phyloP scores from a whole-genome alignment of 768 basidiomycete genomes.

The Serendipita indica region DNA sequence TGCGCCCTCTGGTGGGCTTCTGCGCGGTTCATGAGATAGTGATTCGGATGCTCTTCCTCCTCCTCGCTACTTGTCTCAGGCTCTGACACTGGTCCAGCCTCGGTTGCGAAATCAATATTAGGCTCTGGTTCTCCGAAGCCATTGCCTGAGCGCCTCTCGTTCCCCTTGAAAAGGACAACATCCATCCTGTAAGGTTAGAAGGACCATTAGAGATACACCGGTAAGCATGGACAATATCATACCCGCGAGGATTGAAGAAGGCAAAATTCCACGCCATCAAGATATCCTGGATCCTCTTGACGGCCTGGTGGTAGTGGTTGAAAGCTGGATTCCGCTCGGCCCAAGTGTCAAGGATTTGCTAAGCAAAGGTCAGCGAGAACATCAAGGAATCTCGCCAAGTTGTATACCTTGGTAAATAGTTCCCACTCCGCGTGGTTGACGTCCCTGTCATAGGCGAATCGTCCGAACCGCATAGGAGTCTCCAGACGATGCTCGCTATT shows the following conservation, averaged over 20 bases:
- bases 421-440: not conserved
- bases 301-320: not conserved
- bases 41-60: not conserved
- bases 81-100: not conserved
- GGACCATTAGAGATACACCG: too few relatives aligned
- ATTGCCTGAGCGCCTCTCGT: not conserved
- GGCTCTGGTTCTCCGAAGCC: not conserved
- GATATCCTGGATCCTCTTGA: not conserved
- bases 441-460: not conserved
- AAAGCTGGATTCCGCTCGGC: slow-evolving; percentile 1
- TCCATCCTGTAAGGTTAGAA: slow-evolving; percentile 5
- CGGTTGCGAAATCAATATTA: not conserved
- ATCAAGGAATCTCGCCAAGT: not conserved
- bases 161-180: slow-evolving; percentile 5
- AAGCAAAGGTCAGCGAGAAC: not conserved
- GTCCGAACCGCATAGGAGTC: not conserved
- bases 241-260: slow-evolving; percentile 6
- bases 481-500: slow-evolving; percentile 3
- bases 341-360: slow-evolving; percentile 5
- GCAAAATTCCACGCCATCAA: slow-evolving; percentile 3
- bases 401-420: not conserved
- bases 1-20: not conserved
- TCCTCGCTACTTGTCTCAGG: not conserved
- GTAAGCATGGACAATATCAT: too few relatives aligned
- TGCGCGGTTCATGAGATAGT: not conserved